Evolutionary conservation across 2,329 filamentous ascomycete species (phyloP).

Genomic region (Pseudogymnoascus sp.): DNA sequence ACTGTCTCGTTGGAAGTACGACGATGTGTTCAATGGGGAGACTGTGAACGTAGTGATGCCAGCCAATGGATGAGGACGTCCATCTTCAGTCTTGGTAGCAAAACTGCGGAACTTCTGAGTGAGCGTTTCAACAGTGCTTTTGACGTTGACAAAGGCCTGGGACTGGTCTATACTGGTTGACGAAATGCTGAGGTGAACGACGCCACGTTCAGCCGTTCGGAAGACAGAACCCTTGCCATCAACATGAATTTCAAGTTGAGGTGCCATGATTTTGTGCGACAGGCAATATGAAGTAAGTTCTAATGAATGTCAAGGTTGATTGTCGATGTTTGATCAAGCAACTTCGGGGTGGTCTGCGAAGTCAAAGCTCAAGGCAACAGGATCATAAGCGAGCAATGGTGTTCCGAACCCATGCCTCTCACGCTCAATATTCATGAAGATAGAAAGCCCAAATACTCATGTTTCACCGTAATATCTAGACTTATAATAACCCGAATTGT

Average conservation of each 20-base stretch:
- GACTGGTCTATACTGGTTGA: background rate
- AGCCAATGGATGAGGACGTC: slow-evolving; percentile 16
- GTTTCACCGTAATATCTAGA: background rate
- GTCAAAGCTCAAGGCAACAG: background rate
- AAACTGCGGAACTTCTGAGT: slow-evolving; percentile 14
- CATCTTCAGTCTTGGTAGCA: slow-evolving; percentile 18
- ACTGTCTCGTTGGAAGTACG: background rate
- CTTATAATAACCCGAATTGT: slow-evolving; percentile 10
- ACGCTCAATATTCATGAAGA: background rate
- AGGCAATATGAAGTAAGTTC: background rate
- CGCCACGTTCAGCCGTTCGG: slow-evolving; percentile 19
- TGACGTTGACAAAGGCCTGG: slow-evolving; percentile 7
- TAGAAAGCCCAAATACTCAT: background rate
- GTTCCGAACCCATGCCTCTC: background rate
- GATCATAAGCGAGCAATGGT: background rate
- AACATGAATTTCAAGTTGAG: slow-evolving; percentile 19
- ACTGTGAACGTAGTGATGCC: slow-evolving; percentile 20
- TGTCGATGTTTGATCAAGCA: background rate
- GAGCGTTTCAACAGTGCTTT: slow-evolving; percentile 11
- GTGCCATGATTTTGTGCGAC: slow-evolving; percentile 9
- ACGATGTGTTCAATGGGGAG: slow-evolving; percentile 14
- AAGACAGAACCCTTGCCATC: slow-evolving; percentile 17
- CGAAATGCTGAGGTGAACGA: slow-evolving; percentile 15
- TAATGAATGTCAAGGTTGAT: background rate
- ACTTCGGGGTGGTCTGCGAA: background rate